phyloP scores from a whole-genome alignment of 371 early-diverging fungal species.

The Actinomortierella wolfii region DNA sequence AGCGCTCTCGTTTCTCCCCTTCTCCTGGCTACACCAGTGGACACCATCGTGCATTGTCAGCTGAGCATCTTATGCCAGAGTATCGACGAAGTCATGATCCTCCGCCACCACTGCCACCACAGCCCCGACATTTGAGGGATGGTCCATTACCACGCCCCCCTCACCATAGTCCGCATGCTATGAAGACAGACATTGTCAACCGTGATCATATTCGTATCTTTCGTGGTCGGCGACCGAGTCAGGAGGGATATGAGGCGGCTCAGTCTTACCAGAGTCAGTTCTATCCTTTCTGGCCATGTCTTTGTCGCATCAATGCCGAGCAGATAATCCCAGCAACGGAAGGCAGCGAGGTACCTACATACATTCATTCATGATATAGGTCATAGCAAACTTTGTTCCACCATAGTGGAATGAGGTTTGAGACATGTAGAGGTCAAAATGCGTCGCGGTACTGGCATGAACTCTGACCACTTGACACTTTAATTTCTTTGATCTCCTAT shows the following conservation, averaged over 20 bases:
- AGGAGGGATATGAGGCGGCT: slow-evolving; percentile 12
- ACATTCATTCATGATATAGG: too few species aligned
- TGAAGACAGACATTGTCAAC: slow-evolving; percentile 2
- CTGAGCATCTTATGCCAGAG: background rate
- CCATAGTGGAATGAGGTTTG: too few species aligned
- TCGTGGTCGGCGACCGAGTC: background rate
- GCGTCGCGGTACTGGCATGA: too few species aligned
- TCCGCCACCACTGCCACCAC: background rate
- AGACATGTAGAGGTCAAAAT: too few species aligned
- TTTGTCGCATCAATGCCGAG: background rate
- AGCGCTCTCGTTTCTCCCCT: too few species aligned
- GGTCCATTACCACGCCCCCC: background rate
- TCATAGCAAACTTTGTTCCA: too few species aligned
- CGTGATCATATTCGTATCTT: slow-evolving; percentile 9
- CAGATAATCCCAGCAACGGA: too few species aligned
- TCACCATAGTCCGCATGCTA: background rate
- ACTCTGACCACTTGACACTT: too few species aligned
- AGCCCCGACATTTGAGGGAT: background rate
- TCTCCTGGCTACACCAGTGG: too few species aligned
- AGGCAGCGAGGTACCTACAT: too few species aligned
- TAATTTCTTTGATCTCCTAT: too few species aligned
- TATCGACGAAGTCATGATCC: background rate
- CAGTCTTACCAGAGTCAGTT: slow-evolving; percentile 18
- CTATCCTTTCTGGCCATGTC: slow-evolving; percentile 33
- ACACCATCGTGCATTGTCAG: background rate